A percentile compares a stretch with the other conserved stretches of the same genome.
Conservation (phyloP, 2,329 filamentous ascomycete species). For the Ophiostoma sp. region DNA sequence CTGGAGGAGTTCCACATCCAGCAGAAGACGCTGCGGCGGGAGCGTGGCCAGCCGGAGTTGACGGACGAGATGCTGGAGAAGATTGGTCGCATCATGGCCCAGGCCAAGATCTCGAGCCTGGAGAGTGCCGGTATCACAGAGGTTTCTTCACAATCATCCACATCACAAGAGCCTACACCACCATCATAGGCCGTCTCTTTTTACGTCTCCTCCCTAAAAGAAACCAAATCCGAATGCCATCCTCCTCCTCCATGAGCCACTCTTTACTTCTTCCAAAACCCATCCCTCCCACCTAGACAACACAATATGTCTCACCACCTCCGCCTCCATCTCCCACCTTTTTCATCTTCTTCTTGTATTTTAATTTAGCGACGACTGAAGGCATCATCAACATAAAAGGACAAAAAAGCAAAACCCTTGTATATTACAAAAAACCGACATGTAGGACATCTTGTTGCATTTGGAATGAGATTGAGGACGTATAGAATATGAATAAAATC, state of each 20-base stretch:
- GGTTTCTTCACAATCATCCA: not conserved
- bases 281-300: not conserved
- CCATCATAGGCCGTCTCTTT: not conserved
- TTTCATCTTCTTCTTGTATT: not conserved
- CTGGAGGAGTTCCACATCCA: conserved; percentile 55
- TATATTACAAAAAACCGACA: not conserved
- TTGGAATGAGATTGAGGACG: conserved; percentile 8
- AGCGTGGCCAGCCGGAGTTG: conserved; percentile 52
- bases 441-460: conserved; percentile 11
- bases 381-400: conserved; percentile 9
- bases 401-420: not conserved
- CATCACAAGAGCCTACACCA: conserved; percentile 6
- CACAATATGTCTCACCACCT: not conserved
- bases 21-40: conserved; percentile 48
- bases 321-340: conserved; percentile 12
- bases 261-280: not conserved
- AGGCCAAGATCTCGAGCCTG: conserved; percentile 36
- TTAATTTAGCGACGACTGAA: conserved; percentile 18
- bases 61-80: conserved; percentile 56
- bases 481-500: conserved; percentile 10
- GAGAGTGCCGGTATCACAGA: conserved; percentile 19
- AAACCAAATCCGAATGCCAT: not conserved
- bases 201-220: not conserved
- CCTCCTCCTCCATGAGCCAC: not conserved
- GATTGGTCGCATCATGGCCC: conserved; percentile 57